Percentiles rank a stretch among this genome's conserved stretches.
Conservation (phyloP, 2,329 filamentous ascomycete genomes). For the Pseudocercospora musae region DNA sequence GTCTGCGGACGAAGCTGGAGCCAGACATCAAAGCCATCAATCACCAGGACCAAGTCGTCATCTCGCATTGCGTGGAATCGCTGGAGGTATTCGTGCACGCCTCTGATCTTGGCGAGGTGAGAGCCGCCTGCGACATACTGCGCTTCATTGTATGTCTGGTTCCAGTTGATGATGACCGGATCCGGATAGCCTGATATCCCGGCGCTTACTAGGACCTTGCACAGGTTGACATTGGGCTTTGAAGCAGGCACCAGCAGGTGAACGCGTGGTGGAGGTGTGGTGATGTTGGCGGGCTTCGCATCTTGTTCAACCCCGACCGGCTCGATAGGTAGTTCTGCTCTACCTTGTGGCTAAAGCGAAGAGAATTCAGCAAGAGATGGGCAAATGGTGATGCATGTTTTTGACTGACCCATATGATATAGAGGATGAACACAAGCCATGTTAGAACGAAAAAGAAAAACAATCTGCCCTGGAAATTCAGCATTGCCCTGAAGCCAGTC, state of each 20-base stretch:
- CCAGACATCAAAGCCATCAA: conserved; percentile 62
- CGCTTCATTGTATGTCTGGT: conserved; percentile 15
- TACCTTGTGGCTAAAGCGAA: neutral
- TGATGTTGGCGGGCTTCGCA: conserved; percentile 1
- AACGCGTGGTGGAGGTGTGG: conserved; percentile 18
- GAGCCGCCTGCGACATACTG: conserved; percentile 33
- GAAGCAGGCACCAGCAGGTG: conserved; percentile 29
- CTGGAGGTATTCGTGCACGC: conserved; percentile 26
- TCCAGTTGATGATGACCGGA: conserved; percentile 28
- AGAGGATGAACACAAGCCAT: conserved; percentile 11
- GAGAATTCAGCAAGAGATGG: neutral
- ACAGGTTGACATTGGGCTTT: conserved; percentile 25
- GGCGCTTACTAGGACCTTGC: conserved; percentile 27
- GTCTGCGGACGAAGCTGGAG: conserved; percentile 64
- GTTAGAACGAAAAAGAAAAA: conserved; percentile 11
- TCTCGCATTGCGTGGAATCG: conserved; percentile 18
- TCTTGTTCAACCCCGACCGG: neutral
- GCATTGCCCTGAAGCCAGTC: conserved; percentile 10
- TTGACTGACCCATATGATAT: conserved; percentile 11
- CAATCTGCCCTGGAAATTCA: conserved; percentile 10
- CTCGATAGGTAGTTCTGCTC: neutral
- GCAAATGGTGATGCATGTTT: neutral
- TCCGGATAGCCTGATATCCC: conserved; percentile 27
- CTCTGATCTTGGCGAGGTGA: conserved; percentile 30
- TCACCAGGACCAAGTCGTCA: conserved; percentile 59